Conservation (phyloP, 202 grass and related monocot genomes). For the Thinopyrum obtusiflorum region DNA sequence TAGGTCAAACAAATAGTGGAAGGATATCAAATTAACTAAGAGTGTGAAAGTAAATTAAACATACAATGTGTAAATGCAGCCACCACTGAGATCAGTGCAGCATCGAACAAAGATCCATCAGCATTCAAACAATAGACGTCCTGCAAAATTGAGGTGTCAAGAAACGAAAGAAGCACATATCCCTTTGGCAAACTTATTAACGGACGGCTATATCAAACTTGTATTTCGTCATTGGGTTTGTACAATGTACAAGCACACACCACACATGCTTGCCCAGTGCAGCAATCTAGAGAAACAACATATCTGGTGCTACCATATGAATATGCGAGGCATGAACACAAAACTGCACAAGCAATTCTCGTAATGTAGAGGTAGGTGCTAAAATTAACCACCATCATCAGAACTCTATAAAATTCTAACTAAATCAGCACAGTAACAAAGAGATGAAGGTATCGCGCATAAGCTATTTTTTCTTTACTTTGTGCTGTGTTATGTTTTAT, state of each 20-base stretch:
- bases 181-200: slow-evolving; percentile 4
- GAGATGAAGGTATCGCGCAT: neutral
- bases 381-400: neutral
- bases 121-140: slow-evolving; percentile 91
- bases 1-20: slow-evolving; percentile 4
- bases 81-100: slow-evolving; percentile 78
- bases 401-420: neutral
- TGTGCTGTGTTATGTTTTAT: neutral
- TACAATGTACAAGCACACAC: neutral
- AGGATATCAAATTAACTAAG: slow-evolving; percentile 7
- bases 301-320: slow-evolving; percentile 15
- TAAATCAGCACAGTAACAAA: neutral
- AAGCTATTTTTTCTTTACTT: neutral
- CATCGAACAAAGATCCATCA: slow-evolving; percentile 85
- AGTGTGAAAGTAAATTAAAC: slow-evolving; percentile 19
- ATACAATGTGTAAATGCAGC: slow-evolving; percentile 86
- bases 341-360: neutral
- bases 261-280: neutral
- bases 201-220: neutral
- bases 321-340: neutral
- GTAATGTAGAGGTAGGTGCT: neutral
- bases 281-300: neutral
- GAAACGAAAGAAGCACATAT: slow-evolving; percentile 17
- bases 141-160: slow-evolving; percentile 45
- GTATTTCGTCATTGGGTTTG: neutral